Evolutionary conservation across 805 yeast genomes (phyloP).

Genomic region (Wickerhamomyces ciferrii): DNA sequence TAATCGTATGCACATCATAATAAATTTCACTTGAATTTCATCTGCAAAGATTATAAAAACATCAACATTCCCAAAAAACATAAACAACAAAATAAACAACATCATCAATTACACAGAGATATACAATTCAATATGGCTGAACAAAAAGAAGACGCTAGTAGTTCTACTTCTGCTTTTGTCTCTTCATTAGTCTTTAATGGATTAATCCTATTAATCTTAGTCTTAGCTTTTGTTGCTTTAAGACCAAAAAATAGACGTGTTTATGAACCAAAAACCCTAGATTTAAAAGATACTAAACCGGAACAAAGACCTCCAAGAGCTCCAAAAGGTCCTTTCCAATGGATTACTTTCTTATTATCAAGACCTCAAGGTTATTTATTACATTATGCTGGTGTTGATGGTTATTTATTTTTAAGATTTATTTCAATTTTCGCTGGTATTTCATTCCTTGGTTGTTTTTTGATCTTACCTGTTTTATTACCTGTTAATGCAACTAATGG

Average conservation of each 20-base stretch:
- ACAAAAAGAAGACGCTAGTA: constrained; percentile 19
- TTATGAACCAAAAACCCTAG: constrained; percentile 75
- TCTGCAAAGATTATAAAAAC: background rate
- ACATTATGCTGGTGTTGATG: constrained; percentile 72
- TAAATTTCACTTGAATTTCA: background rate
- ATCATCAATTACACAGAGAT: background rate
- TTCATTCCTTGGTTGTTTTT: constrained; percentile 45
- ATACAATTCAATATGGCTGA: constrained; percentile 6
- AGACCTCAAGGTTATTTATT: constrained; percentile 58
- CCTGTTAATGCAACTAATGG: constrained; percentile 76
- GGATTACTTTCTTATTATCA: constrained; percentile 47
- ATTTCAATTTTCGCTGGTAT: constrained; percentile 48
- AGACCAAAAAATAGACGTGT: constrained; percentile 64
- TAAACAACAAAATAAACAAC: background rate
- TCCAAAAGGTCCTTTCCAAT: constrained; percentile 54
- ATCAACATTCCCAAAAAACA: background rate
- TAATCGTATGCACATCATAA: background rate
- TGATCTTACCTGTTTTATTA: constrained; percentile 64
- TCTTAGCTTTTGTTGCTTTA: constrained; percentile 56
- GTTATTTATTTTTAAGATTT: constrained; percentile 69
- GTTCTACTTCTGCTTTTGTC: constrained; percentile 77
- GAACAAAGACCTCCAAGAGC: constrained; percentile 60
- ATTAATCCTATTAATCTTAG: constrained; percentile 47
- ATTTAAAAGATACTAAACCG: constrained; percentile 26
- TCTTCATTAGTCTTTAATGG: constrained; percentile 69